Conservation (phyloP, 2,329 filamentous ascomycete genomes). For the Tothia fuscella region DNA sequence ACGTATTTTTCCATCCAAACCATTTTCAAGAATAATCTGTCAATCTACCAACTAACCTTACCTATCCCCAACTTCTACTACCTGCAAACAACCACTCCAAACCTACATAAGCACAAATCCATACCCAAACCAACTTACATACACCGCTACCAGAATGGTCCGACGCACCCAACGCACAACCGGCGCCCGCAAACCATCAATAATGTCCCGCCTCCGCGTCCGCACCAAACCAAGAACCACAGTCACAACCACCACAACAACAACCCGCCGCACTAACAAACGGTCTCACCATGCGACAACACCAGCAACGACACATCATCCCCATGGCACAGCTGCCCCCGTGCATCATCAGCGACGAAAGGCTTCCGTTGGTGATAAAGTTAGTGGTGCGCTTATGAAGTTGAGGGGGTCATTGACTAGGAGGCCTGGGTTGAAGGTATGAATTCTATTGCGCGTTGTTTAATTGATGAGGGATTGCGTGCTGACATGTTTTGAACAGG, state of each 20-base stretch:
- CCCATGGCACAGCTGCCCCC: constrained; percentile 23
- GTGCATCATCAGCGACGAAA: constrained; percentile 54
- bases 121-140: constrained; percentile 11
- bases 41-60: no score
- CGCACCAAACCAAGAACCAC: constrained; percentile 16
- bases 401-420: constrained; percentile 58
- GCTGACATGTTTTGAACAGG: constrained; percentile 41
- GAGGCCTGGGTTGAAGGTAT: constrained; percentile 58
- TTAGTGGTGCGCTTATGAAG: constrained; percentile 63
- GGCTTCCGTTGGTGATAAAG: constrained; percentile 61
- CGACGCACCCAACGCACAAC: no score
- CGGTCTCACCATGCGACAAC: constrained; percentile 17
- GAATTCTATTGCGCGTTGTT: constrained; percentile 7
- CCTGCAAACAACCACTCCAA: neutral
- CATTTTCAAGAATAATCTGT: no score
- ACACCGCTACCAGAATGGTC: constrained; percentile 5
- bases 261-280: constrained; percentile 16
- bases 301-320: constrained; percentile 13
- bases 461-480: neutral
- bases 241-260: constrained; percentile 14
- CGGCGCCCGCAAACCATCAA: constrained; percentile 1
- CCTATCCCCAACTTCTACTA: neutral
- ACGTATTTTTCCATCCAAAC: no score
- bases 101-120: neutral
- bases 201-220: constrained; percentile 27